Percentiles rank a stretch among this genome's conserved stretches.
Evolutionary conservation across 192 early-diverging fungal genomes (phyloP).

Genomic region (Pilaira anomala): DNA sequence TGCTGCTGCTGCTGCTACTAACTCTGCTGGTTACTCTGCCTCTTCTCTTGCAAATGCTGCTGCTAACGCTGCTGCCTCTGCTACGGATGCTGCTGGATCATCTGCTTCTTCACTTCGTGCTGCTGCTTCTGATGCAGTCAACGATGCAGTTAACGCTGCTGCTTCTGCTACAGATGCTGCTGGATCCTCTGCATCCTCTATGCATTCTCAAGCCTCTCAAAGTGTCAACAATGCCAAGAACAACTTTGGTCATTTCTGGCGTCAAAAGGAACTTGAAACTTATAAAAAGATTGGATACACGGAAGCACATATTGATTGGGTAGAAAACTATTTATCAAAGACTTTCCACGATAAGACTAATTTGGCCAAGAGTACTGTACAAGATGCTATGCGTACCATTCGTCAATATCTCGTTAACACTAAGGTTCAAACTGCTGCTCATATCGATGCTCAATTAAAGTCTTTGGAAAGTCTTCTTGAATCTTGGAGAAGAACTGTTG

Average conservation of each 20-base stretch:
- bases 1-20: conserved; percentile 10
- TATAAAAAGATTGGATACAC: conserved; percentile 23
- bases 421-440: conserved; percentile 11
- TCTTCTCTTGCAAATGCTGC: neutral
- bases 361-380: conserved; percentile 6
- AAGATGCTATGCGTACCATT: conserved; percentile 7
- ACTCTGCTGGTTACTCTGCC: neutral
- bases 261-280: neutral
- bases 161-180: conserved; percentile 19
- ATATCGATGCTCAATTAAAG: conserved; percentile 16
- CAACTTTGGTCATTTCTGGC: conserved; percentile 15
- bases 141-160: conserved; percentile 7
- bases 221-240: neutral
- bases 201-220: conserved; percentile 19
- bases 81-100: neutral
- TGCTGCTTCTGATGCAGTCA: neutral
- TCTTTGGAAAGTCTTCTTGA: conserved; percentile 4
- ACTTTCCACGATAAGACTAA: conserved; percentile 15
- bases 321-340: conserved; percentile 15
- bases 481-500: conserved; percentile 9
- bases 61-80: neutral
- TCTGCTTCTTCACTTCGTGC: neutral
- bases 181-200: neutral
- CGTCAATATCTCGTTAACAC: conserved; percentile 15
- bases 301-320: conserved; percentile 25